Base-by-base conservation (phyloP, 179 eudicot species). In the Drosera spatulata region DNA sequence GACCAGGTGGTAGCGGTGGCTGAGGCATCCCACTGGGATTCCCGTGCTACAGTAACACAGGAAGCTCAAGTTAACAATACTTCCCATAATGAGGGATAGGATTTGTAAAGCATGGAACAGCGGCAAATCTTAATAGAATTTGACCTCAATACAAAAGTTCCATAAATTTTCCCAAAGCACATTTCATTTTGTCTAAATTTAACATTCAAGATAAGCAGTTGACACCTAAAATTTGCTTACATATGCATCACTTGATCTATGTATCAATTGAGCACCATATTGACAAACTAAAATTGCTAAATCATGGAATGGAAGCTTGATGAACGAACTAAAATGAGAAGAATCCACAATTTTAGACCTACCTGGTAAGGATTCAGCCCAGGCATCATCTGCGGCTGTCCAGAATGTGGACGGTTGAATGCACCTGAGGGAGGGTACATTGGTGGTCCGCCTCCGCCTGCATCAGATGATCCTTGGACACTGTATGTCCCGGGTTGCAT, bases 361-460 rank as follows among this genome's bases (percentile, higher is more conserved):
- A 86, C 99, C 99, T 93, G 99, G 68, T 74, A 93, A 46, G 95
- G 89, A 61, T 82, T 85, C 38, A 77, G 81, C 66, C 99, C 95
- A 39, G 95, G 95, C 86, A 89, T 84, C 74, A 86, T 80, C 15
- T 79, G 85, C 87, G 82, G 79, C 62, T 82, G 91, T 55, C 87
- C 91, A 69, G 66, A 80, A 77, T 85, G 99, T 14, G 96, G 93
- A 69, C 97, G 88, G 70, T 73, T 82, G 65, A 86, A 93, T 60
- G 79, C 72, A 50, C 86, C 85, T 12, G 62, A 79, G 50, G 83
- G 84, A 13, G 79, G 82, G 76, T 74, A 93, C 86, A 89, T 86
- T 66, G 81, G 93, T 59, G 63, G 72, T 45, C 96, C 95, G 56
- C 84, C 68, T 51, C 82, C 68, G 71, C 66, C 77, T 43, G 33